Evolutionary conservation across 768 basidiomycete genomes (phyloP), one percentile per base, ranked within the genome.

Genomic region (Serendipita sp.): DNA sequence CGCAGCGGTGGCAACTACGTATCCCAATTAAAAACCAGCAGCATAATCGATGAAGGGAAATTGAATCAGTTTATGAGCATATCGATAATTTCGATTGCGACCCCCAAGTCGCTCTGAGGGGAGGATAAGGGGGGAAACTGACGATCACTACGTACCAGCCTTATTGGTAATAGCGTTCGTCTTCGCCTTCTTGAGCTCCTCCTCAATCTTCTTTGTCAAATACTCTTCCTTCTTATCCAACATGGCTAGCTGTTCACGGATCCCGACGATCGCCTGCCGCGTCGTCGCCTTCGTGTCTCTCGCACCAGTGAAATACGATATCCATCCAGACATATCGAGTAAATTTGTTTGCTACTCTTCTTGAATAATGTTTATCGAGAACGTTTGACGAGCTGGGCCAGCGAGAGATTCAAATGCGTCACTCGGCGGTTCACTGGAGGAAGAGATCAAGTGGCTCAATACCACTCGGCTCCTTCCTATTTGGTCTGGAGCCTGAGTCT

Each of bases 141-240:
- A 13, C 13, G 18, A 18, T 46, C 45, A 46, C 30, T n/a, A 80
- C 93, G 73, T 73, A 97, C 95, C 85, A 71, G 84, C 75, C 79
- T 95, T 95, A 75, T 97, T 98, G 63, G 87, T 83, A 58, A 95
- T 90, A 51, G 91, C 94, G 74, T 97, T 96, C 36, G 86, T 83
- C 74, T 82, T 86, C 15, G 96, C 96, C 78, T 91, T 95, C 81
- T 85, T 85, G 70, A 84, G 69, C 71, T 98, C 95, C 68, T 96
- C 92, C 63, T 95, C 92, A 68, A 96, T 89, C 84, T 94, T 92
- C 83, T 89, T 93, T 80, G 88, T 86, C 67, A 97, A 78, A 75
- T 90, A 81, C 74, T 98, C 95, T 78, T 97, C 96, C 80, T 95
- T 97, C 91, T 97, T 99, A 83, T 97, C 93, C 69, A 98, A 85